A percentile compares a stretch with the other conserved stretches of the same genome.
phyloP scores from a whole-genome alignment of 495 filamentous ascomycete species.

The Aspergillus affinis region DNA sequence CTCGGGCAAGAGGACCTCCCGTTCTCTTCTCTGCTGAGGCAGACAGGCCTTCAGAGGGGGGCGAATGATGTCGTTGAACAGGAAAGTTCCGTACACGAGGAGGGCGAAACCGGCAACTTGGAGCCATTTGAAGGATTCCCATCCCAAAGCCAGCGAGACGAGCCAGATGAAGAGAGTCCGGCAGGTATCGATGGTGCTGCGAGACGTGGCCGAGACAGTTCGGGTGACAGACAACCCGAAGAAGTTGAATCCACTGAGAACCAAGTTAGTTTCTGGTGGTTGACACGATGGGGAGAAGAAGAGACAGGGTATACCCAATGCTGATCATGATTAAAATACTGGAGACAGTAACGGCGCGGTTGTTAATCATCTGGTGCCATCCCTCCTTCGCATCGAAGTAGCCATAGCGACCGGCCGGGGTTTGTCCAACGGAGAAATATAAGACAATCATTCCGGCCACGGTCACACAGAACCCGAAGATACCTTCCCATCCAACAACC shows the following conservation, averaged over 20 bases:
- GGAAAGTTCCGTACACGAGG: conserved; percentile 93
- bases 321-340: conserved; percentile 92
- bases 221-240: conserved; percentile 93
- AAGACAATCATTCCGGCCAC: conserved; percentile 74
- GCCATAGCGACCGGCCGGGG: conserved; percentile 70
- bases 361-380: conserved; percentile 68
- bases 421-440: conserved; percentile 72
- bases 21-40: conserved; percentile 28
- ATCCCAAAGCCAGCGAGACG: conserved; percentile 86
- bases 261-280: conserved; percentile 6
- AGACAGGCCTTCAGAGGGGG: conserved; percentile 71
- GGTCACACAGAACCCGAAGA: conserved; percentile 89
- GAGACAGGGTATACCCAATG: conserved; percentile 72
- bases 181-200: conserved; percentile 96
- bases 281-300: conserved; percentile 2
- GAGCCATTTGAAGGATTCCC: conserved; percentile 98
- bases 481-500: conserved; percentile 94
- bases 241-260: conserved; percentile 87
- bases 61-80: conserved; percentile 90
- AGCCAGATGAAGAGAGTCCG: conserved; percentile 98
- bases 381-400: conserved; percentile 90
- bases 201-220: conserved; percentile 82
- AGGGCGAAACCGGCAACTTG: conserved; percentile 86
- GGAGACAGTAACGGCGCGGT: conserved; percentile 67
- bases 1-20: conserved; percentile 73